Percentiles rank a stretch among this genome's conserved stretches.
phyloP scores from a whole-genome alignment of 2,329 filamentous ascomycete species.

The Cercospora zeina region DNA sequence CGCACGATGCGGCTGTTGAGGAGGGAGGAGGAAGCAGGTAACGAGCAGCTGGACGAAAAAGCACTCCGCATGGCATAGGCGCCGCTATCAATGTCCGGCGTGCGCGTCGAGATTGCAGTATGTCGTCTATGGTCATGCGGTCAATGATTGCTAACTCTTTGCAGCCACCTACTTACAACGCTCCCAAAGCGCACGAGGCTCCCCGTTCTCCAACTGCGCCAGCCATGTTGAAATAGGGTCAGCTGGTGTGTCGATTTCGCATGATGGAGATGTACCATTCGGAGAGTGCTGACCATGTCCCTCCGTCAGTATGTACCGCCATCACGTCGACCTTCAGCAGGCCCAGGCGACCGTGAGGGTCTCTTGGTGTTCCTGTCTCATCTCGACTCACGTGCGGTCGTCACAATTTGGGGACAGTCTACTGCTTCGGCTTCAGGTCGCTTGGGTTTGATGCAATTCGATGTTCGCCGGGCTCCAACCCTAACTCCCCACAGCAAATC shows the following conservation, averaged over 20 bases:
- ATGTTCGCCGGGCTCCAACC: too few species aligned
- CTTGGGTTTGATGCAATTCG: too few species aligned
- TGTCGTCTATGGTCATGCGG: neutral
- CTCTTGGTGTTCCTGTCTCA: neutral
- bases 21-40: neutral
- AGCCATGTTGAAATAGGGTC: neutral
- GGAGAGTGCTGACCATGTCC: neutral
- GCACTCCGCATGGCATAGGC: neutral
- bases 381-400: neutral
- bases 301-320: neutral
- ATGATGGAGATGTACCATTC: too few species aligned
- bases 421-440: too few species aligned
- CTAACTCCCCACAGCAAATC: too few species aligned
- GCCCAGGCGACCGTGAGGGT: neutral
- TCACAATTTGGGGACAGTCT: too few species aligned
- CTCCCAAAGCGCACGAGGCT: neutral
- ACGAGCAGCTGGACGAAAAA: neutral
- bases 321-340: neutral
- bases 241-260: neutral
- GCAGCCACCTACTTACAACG: neutral
- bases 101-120: neutral
- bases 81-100: neutral
- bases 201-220: neutral
- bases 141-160: neutral
- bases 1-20: neutral